Conservation (phyloP, 2,329 filamentous ascomycete genomes). For the Endocalyx cinctus region DNA sequence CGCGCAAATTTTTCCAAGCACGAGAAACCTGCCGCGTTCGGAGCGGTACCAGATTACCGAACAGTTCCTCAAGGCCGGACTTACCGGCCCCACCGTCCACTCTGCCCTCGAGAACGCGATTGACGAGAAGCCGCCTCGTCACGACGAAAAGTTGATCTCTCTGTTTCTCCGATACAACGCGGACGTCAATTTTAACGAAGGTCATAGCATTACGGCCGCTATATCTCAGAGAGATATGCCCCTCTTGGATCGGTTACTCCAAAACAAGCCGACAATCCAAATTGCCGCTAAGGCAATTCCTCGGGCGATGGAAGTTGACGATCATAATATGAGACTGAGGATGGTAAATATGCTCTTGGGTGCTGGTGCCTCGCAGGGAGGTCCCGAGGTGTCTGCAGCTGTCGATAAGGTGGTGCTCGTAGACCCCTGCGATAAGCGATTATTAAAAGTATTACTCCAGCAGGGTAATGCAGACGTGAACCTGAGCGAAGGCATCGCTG, state of each 20-base stretch:
- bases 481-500: constrained; percentile 37
- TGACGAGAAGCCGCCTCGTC: constrained; percentile 38
- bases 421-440: constrained; percentile 44
- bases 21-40: constrained; percentile 35
- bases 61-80: constrained; percentile 43
- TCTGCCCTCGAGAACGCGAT: constrained; percentile 49
- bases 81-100: constrained; percentile 43
- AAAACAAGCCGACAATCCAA: constrained; percentile 39
- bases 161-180: constrained; percentile 48
- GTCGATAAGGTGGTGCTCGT: constrained; percentile 38
- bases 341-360: constrained; percentile 44
- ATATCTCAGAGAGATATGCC: constrained; percentile 43
- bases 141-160: constrained; percentile 48
- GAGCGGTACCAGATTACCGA: constrained; percentile 46
- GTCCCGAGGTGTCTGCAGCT: constrained; percentile 37
- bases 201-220: constrained; percentile 43
- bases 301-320: constrained; percentile 41
- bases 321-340: constrained; percentile 38
- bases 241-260: constrained; percentile 41
- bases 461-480: constrained; percentile 52
- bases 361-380: constrained; percentile 39
- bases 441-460: constrained; percentile 45
- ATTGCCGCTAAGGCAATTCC: constrained; percentile 44
- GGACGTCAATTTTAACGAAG: constrained; percentile 51
- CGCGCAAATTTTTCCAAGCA: constrained; percentile 43